phyloP scores from a whole-genome alignment of 2,329 filamentous ascomycete genomes.

The Fusarium floridanum region DNA sequence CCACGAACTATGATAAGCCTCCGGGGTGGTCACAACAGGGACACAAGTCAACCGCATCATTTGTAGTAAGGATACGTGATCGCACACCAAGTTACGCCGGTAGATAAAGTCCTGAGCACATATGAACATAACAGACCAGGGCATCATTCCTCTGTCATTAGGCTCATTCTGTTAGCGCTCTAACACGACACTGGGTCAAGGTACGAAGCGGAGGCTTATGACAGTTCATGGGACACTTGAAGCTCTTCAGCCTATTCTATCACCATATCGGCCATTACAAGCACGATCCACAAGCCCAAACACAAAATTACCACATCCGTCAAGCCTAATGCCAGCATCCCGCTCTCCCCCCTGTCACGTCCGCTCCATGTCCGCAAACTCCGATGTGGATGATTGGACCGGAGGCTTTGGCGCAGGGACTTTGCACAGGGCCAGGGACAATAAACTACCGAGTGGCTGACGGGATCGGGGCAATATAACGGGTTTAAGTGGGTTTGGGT shows the following conservation, averaged over 20 bases:
- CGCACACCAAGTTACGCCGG: neutral
- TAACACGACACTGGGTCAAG: neutral
- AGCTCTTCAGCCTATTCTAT: neutral
- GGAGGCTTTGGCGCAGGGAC: neutral
- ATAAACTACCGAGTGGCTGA: neutral
- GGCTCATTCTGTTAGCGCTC: neutral
- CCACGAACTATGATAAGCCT: neutral
- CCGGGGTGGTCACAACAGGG: neutral
- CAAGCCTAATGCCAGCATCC: neutral
- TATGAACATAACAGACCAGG: neutral
- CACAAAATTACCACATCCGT: neutral
- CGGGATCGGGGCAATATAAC: neutral
- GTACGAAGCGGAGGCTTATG: neutral
- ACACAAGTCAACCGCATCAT: neutral
- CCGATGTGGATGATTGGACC: neutral
- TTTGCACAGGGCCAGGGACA: neutral
- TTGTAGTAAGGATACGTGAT: neutral
- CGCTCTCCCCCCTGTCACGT: neutral
- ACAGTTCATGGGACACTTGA: neutral
- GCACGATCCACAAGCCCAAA: neutral
- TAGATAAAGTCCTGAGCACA: neutral
- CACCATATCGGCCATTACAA: neutral
- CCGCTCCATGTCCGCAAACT: neutral
- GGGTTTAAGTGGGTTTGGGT: neutral
- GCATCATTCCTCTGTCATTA: neutral